phyloP scores from a whole-genome alignment of 352 stramenopile species.

The Sclerospora graminicola region DNA sequence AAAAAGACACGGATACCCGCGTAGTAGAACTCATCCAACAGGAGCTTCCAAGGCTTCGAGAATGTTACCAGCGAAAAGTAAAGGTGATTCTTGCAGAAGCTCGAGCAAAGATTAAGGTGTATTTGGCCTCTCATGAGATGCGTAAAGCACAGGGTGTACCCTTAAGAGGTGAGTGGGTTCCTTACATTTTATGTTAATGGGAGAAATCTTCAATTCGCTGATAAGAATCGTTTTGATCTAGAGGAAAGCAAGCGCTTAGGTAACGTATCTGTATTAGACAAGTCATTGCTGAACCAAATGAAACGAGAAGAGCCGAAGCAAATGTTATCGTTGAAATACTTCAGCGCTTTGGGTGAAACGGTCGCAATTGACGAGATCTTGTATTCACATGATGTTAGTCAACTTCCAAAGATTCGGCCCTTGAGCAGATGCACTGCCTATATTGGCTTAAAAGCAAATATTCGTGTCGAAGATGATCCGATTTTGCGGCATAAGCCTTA shows the following conservation, averaged over 20 bases:
- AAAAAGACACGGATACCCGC: conserved; percentile 40
- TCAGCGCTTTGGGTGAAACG: conserved; percentile 17
- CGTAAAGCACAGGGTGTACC: conserved; percentile 1
- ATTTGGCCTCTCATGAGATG: conserved; percentile 17
- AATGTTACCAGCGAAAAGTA: conserved; percentile 43
- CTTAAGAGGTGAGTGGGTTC: conserved; percentile 6
- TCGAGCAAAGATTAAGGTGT: conserved; percentile 15
- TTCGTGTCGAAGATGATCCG: conserved; percentile 80
- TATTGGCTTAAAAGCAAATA: conserved; percentile 55
- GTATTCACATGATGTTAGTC: conserved; percentile 21
- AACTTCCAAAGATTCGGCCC: conserved; percentile 29
- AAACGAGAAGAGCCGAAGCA: conserved; percentile 25
- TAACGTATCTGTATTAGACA: conserved; percentile 16
- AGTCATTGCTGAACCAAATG: conserved; percentile 31
- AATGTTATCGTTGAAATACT: conserved; percentile 24
- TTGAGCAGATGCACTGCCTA: conserved; percentile 60
- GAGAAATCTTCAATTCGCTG: not conserved
- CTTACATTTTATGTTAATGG: not conserved
- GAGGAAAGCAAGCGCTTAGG: conserved; percentile 15
- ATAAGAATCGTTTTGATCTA: not conserved
- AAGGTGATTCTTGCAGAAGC: conserved; percentile 34
- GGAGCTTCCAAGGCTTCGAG: conserved; percentile 33
- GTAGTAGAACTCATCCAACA: conserved; percentile 32
- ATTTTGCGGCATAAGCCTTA: conserved; percentile 86
- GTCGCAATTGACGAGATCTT: conserved; percentile 9